phyloP scores from a whole-genome alignment of 2,329 filamentous ascomycete genomes.

The Ophiostoma himal-ulmi region DNA sequence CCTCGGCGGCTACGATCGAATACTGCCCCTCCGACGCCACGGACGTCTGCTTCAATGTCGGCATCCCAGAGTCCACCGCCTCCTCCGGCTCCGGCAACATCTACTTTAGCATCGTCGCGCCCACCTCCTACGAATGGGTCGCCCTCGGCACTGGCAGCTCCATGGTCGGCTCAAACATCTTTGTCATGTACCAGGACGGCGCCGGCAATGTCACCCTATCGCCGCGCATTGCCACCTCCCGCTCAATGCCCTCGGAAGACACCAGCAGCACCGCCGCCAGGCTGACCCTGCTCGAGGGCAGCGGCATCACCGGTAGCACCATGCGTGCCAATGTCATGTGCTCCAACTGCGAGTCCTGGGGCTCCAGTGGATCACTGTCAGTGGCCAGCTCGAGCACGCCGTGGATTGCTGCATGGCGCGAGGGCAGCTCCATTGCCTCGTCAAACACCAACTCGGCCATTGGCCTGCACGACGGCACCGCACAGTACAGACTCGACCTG shows the following conservation, averaged over 20 bases:
- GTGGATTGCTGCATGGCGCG: constrained; percentile 54
- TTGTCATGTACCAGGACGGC: constrained; percentile 56
- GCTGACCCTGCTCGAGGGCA: constrained; percentile 53
- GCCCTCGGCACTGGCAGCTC: constrained; percentile 49
- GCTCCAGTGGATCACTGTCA: constrained; percentile 38
- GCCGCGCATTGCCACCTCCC: constrained; percentile 44
- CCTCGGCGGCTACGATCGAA: constrained; percentile 15
- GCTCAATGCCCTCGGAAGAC: constrained; percentile 45
- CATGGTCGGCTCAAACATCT: constrained; percentile 56
- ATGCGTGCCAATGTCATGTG: constrained; percentile 58
- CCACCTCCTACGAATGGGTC: constrained; percentile 50
- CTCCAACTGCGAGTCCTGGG: constrained; percentile 47
- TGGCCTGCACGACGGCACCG: constrained; percentile 41
- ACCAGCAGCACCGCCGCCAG: constrained; percentile 36
- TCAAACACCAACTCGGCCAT: constrained; percentile 39
- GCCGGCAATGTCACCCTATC: constrained; percentile 57
- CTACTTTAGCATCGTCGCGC: constrained; percentile 56
- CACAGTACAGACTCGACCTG: constrained; percentile 45
- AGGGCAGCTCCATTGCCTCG: constrained; percentile 42
- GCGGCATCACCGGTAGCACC: constrained; percentile 45
- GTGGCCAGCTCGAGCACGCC: constrained; percentile 37
- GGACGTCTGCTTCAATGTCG: constrained; percentile 51
- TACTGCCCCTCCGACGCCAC: constrained; percentile 38
- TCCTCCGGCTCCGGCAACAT: constrained; percentile 48
- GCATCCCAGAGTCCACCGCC: constrained; percentile 46